Conservation (phyloP, 2,329 filamentous ascomycete species). For the Phoma herbarum region DNA sequence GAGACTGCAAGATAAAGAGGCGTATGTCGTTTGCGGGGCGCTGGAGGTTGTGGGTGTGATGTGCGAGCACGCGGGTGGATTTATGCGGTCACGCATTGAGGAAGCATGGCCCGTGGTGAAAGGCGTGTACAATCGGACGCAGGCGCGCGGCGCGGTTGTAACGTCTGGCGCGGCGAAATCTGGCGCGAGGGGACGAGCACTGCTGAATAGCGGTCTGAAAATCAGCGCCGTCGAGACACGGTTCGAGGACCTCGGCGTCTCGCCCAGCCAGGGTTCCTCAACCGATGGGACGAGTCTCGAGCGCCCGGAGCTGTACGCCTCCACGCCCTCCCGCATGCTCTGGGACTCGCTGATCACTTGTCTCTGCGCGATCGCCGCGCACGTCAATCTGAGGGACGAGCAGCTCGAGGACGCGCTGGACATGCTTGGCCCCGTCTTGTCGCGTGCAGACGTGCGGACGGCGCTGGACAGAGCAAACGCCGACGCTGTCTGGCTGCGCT, state of each 20-base stretch:
- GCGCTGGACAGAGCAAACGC: slow-evolving; percentile 72
- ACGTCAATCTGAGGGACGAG: slow-evolving; percentile 71
- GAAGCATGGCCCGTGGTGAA: slow-evolving; percentile 71
- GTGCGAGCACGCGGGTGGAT: slow-evolving; percentile 78
- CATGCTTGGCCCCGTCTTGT: slow-evolving; percentile 60
- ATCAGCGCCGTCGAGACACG: not conserved
- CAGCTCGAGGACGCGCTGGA: slow-evolving; percentile 76
- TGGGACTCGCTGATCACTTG: slow-evolving; percentile 71
- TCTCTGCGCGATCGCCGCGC: slow-evolving; percentile 67
- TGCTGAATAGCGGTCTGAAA: not conserved
- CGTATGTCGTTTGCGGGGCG: slow-evolving; percentile 75
- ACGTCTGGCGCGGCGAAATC: too few species aligned
- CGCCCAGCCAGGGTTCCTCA: too few species aligned
- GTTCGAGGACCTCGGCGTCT: not conserved
- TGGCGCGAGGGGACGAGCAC: too few species aligned
- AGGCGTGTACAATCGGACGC: slow-evolving; percentile 39
- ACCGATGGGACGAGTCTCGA: too few species aligned
- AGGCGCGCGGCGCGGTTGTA: slow-evolving; percentile 4
- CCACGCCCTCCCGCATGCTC: slow-evolving; percentile 66
- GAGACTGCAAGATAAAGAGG: slow-evolving; percentile 72
- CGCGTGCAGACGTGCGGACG: slow-evolving; percentile 59
- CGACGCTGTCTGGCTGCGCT: slow-evolving; percentile 77
- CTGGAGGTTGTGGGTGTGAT: slow-evolving; percentile 73
- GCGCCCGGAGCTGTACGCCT: slow-evolving; percentile 54
- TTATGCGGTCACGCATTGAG: slow-evolving; percentile 78